A percentile compares a stretch with the other conserved stretches of the same genome.
These are phyloP conservation scores for Saccharomycopsis fibuligera DNA, from an alignment of 805 yeast genomes.

Conservation along the genomic window DNA sequence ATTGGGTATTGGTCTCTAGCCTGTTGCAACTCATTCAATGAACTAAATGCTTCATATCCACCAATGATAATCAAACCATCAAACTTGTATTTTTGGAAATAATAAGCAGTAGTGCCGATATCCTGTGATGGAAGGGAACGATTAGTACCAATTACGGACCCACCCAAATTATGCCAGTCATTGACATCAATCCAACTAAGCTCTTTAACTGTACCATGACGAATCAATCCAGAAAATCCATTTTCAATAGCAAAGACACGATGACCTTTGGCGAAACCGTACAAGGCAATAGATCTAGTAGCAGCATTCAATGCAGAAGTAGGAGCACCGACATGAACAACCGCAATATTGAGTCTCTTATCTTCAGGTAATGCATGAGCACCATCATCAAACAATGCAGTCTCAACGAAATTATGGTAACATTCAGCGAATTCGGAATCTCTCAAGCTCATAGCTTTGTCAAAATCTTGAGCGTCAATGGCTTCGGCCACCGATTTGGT, in stretches of 20 bases:
- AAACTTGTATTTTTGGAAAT: slow-evolving; percentile 80
- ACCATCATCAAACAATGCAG: slow-evolving; percentile 63
- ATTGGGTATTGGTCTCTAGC: slow-evolving; percentile 80
- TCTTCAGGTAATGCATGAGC: slow-evolving; percentile 48
- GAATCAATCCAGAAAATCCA: slow-evolving; percentile 86
- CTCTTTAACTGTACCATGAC: slow-evolving; percentile 77
- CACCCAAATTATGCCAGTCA: slow-evolving; percentile 85
- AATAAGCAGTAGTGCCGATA: slow-evolving; percentile 85
- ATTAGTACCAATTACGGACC: slow-evolving; percentile 96
- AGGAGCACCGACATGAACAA: slow-evolving; percentile 93
- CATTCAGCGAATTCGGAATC: slow-evolving; percentile 80
- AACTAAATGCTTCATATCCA: slow-evolving; percentile 93
- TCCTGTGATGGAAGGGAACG: slow-evolving; percentile 75
- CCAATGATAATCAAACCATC: slow-evolving; percentile 91
- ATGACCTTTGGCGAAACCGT: slow-evolving; percentile 87
- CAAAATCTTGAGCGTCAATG: slow-evolving; percentile 71
- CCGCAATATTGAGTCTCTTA: slow-evolving; percentile 68
- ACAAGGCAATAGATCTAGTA: slow-evolving; percentile 81
- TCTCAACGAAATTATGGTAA: slow-evolving; percentile 62
- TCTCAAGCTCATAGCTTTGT: slow-evolving; percentile 78
- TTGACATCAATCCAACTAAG: slow-evolving; percentile 82
- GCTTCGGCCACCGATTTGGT: slow-evolving; percentile 91
- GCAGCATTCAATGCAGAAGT: slow-evolving; percentile 96
- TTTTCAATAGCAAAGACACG: slow-evolving; percentile 84
- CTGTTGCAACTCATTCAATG: slow-evolving; percentile 73